Conservation (phyloP, 2,329 filamentous ascomycete genomes). For the Sarocladium oryzae region DNA sequence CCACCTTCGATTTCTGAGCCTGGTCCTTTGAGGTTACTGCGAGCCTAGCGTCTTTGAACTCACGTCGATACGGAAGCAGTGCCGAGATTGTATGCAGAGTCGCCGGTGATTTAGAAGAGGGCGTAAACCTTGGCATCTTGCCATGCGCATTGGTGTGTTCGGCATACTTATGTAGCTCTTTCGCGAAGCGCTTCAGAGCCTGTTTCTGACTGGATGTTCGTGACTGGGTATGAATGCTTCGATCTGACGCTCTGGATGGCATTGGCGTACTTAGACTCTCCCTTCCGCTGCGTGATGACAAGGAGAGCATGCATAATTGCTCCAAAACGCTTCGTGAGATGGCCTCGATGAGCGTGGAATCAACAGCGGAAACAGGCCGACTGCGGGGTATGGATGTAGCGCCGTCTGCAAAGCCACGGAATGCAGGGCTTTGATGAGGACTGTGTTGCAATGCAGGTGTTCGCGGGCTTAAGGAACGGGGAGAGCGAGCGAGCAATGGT, state of each 20-base stretch:
- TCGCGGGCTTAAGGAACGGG: neutral
- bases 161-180: conserved; percentile 23
- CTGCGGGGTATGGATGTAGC: conserved; percentile 20
- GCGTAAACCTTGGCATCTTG: conserved; percentile 31
- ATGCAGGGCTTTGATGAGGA: neutral
- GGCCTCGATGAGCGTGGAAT: conserved; percentile 36
- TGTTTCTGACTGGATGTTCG: conserved; percentile 37
- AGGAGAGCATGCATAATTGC: conserved; percentile 34
- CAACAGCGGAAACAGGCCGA: conserved; percentile 19
- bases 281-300: conserved; percentile 13
- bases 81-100: conserved; percentile 46
- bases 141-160: conserved; percentile 30
- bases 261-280: neutral
- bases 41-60: conserved; percentile 48
- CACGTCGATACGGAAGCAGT: conserved; percentile 44
- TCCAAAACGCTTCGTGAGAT: conserved; percentile 39
- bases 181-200: conserved; percentile 30
- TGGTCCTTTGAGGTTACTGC: conserved; percentile 47
- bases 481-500: neutral
- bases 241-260: neutral
- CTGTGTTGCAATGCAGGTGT: neutral
- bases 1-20: conserved; percentile 22
- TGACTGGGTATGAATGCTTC: conserved; percentile 20
- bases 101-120: conserved; percentile 31
- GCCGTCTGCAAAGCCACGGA: conserved; percentile 9